phyloP scores from a whole-genome alignment of 1,284 basidiomycete genomes.

The Amylostereum chailletii region DNA sequence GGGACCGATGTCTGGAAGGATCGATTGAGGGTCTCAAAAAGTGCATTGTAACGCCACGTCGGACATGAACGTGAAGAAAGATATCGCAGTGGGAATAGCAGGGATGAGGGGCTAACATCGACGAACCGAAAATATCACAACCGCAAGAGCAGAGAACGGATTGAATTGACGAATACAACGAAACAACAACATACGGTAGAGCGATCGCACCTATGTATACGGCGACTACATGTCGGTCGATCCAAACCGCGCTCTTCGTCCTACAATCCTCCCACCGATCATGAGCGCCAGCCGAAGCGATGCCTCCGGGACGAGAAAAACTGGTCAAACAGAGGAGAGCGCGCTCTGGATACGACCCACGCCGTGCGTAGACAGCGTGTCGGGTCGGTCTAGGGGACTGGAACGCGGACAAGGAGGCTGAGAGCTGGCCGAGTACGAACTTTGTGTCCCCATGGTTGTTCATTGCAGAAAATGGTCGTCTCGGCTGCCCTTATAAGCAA shows the following conservation, averaged over 20 bases:
- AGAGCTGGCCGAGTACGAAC: conserved; percentile 76
- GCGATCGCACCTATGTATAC: too few relatives aligned
- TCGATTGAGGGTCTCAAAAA: too few relatives aligned
- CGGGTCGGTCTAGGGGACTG: conserved; percentile 68
- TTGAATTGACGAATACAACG: too few relatives aligned
- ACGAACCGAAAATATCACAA: too few relatives aligned
- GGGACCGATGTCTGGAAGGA: too few relatives aligned
- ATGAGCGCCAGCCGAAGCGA: conserved; percentile 42
- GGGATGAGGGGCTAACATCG: too few relatives aligned
- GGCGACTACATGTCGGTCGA: conserved; percentile 15
- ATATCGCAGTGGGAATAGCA: too few relatives aligned
- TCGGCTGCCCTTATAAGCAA: conserved; percentile 8
- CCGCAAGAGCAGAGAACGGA: too few relatives aligned
- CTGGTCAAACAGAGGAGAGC: conserved; percentile 32
- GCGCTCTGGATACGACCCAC: conserved; percentile 24
- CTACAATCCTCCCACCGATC: conserved; percentile 18
- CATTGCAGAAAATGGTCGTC: conserved; percentile 19
- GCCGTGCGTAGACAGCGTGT: conserved; percentile 22
- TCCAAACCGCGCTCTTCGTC: conserved; percentile 10
- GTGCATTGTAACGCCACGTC: too few relatives aligned
- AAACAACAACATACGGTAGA: too few relatives aligned
- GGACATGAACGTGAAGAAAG: too few relatives aligned
- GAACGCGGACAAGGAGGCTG: conserved; percentile 84
- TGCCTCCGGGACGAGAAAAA: conserved; percentile 38
- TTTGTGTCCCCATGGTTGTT: conserved; percentile 78